Evolutionary conservation across 2,329 filamentous ascomycete genomes (phyloP).

Genomic region (Cladophialophora psammophila): DNA sequence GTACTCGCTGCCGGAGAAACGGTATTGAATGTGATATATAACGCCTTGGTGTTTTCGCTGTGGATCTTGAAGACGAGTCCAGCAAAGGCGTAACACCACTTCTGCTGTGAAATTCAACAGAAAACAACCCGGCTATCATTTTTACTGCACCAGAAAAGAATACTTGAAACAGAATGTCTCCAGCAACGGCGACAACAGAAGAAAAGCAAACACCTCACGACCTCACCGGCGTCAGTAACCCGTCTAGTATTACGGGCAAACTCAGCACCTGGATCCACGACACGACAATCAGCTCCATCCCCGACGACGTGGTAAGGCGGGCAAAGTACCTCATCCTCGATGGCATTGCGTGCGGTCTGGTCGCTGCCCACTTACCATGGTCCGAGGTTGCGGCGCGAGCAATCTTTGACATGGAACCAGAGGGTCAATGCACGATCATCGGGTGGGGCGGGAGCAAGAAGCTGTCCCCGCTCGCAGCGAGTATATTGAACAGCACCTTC

Average conservation of each 20-base stretch:
- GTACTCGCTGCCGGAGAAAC: not conserved
- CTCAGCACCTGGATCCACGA: slow-evolving; percentile 46
- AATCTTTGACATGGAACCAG: slow-evolving; percentile 45
- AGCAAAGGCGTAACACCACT: not conserved
- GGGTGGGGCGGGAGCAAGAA: slow-evolving; percentile 42
- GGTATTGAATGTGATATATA: not conserved
- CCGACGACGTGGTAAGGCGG: slow-evolving; percentile 44
- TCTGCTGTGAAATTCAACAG: not conserved
- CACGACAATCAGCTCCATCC: slow-evolving; percentile 44
- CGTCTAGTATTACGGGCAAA: slow-evolving; percentile 33
- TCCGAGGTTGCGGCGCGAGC: slow-evolving; percentile 48
- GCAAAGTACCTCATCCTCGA: slow-evolving; percentile 56
- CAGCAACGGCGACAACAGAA: not conserved
- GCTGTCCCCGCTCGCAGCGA: slow-evolving; percentile 49
- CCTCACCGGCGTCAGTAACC: slow-evolving; percentile 14
- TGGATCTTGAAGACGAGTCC: not conserved
- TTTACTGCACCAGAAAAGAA: not conserved
- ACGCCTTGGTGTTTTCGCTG: not conserved
- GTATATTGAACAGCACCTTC: slow-evolving; percentile 53
- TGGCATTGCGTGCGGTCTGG: slow-evolving; percentile 51
- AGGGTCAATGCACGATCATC: slow-evolving; percentile 42
- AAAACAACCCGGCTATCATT: not conserved
- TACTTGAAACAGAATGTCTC: slow-evolving; percentile 3
- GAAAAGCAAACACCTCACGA: not conserved
- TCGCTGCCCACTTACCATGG: slow-evolving; percentile 53